phyloP scores from a whole-genome alignment of 176 grass and related monocot genomes.

The Rhynchospora pubera region DNA sequence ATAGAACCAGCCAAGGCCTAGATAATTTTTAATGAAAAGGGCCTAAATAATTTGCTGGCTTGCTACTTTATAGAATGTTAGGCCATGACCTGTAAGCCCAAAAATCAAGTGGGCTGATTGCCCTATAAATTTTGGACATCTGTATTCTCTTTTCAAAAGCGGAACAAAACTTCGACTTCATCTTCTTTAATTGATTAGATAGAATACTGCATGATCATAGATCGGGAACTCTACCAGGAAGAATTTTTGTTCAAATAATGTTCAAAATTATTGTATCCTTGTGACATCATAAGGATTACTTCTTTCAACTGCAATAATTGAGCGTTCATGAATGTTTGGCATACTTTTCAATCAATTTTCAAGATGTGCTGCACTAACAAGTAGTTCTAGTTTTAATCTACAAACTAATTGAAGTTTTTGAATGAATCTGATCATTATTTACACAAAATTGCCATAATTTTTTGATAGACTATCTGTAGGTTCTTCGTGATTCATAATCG shows the following conservation, averaged over 20 bases:
- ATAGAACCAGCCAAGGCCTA: too few species aligned
- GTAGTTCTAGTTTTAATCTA: not conserved
- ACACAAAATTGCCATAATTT: not conserved
- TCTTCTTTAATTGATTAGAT: not conserved
- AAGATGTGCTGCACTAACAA: not conserved
- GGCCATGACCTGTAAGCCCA: not conserved
- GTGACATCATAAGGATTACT: too few species aligned
- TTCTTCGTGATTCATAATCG: not conserved
- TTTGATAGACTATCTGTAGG: not conserved
- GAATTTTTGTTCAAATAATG: too few species aligned
- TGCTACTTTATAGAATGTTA: not conserved
- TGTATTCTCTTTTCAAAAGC: not conserved
- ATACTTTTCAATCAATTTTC: not conserved
- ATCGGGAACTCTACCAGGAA: too few species aligned
- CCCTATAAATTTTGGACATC: not conserved
- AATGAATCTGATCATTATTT: not conserved
- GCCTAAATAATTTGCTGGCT: not conserved
- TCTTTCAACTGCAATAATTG: too few species aligned
- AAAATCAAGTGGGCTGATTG: not conserved
- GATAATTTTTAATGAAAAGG: too few species aligned
- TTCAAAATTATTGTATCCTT: too few species aligned
- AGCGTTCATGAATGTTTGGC: too few species aligned
- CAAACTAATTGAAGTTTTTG: not conserved
- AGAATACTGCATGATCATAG: too few species aligned
- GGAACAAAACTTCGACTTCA: not conserved